Evolutionary conservation across 164 flowering plant species (phyloP), one percentile per base, ranked within the genome.

Genomic region (Amborella trichopoda): DNA sequence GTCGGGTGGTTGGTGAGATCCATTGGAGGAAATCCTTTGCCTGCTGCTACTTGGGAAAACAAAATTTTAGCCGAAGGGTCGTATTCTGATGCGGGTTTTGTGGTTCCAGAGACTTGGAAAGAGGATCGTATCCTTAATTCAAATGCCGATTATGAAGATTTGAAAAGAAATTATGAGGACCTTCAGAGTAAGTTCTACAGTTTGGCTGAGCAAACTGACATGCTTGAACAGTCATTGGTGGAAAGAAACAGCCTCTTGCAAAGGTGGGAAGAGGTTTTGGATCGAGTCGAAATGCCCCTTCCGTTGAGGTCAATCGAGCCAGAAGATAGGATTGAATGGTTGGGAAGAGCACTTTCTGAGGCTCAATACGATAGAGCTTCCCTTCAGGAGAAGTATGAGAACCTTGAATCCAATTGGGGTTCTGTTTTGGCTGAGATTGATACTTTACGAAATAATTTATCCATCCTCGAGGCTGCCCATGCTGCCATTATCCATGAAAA

Each of bases 181-280:
- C 73, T 93, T 20, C 84, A 88, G 45, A 66, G 59, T 54, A 93
- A 72, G 66, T 83, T 77, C 54, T 85, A 76, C 67, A 87, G 73
- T 42, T 55, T 93, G 66, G 96, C 99, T 44, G 96, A 93, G 60
- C 96, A 93, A 63, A 93, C 83, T 69, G 99, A 88, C 64, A 88
- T 93, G 94, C 75, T 93, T 49, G 95, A 88, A 53, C 99, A 93
- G 52, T 93, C 99, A 21, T 79, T 93, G 53, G 66, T 88, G 91
- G 89, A 88, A 54, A 80, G 96, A 63, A 93, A 88, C 69, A 68
- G 62, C 41, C 67, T 85, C 49, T 76, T 93, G 28, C 95, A 76
- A 73, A 77, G 86, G 49, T 88, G 88, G 94, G 99, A 93, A 68
- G 85, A 72, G 51, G 67, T 76, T 28, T 51, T 93, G 68, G 87